phyloP scores from a whole-genome alignment of 2,329 filamentous ascomycete genomes.

The Claviceps digitariae region DNA sequence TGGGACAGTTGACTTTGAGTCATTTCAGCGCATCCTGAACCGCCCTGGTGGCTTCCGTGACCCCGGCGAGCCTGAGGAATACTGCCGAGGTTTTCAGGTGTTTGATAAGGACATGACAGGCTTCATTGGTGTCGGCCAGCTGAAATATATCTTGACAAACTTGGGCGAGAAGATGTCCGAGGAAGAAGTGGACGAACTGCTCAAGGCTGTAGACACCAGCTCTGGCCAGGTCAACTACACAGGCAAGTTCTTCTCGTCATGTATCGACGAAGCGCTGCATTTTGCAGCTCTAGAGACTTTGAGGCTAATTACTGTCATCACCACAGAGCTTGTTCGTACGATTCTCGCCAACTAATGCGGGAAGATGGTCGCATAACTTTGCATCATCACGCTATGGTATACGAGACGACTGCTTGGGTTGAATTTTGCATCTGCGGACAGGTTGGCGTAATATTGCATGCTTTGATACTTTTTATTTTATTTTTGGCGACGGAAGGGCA shows the following conservation, averaged over 20 bases:
- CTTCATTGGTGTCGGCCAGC: conserved; percentile 92
- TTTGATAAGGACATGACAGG: conserved; percentile 99
- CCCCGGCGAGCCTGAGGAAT: conserved; percentile 93
- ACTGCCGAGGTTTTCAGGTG: conserved; percentile 96
- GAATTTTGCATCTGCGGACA: conserved; percentile 4
- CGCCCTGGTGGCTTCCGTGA: conserved; percentile 96
- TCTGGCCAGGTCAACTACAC: conserved; percentile 97
- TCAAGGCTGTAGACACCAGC: conserved; percentile 95
- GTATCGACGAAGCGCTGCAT: background rate
- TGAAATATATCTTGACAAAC: conserved; percentile 96
- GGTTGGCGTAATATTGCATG: conserved; percentile 4
- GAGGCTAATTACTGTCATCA: conserved; percentile 3
- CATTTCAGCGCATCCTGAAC: conserved; percentile 93
- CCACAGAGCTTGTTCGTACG: conserved; percentile 67
- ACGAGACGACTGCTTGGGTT: conserved; percentile 8
- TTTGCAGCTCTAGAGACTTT: background rate
- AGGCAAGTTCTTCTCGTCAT: conserved; percentile 39
- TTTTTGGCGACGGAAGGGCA: background rate
- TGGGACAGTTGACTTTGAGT: conserved; percentile 84
- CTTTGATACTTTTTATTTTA: conserved; percentile 8
- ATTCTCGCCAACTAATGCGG: conserved; percentile 65
- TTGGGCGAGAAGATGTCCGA: conserved; percentile 99
- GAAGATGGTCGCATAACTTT: background rate
- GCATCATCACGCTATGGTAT: background rate
- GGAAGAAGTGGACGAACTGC: conserved; percentile 94